Conservation (phyloP, 306 rosid genomes). For the Quercus engelmannii region DNA sequence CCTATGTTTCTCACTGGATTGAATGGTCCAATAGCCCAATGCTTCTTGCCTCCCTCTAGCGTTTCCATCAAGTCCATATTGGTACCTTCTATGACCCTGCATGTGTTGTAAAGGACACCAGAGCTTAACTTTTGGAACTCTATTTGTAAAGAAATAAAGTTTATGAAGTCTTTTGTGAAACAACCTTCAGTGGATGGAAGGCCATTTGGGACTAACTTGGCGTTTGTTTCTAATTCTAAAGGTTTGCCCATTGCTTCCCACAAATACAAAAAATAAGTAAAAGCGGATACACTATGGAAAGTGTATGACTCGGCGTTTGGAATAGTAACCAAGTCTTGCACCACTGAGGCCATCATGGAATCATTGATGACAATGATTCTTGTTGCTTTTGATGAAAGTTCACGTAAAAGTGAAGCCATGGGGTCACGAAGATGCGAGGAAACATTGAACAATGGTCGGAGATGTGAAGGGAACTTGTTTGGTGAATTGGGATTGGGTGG, state of each 20-base stretch:
- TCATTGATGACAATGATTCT: conserved; percentile 59
- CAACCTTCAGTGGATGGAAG: conserved; percentile 55
- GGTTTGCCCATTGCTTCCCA: conserved; percentile 34
- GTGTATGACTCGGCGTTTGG: conserved; percentile 51
- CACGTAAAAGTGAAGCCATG: conserved; percentile 29
- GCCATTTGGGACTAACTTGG: conserved; percentile 17
- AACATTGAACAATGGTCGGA: conserved; percentile 51
- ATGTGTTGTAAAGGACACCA: conserved; percentile 51
- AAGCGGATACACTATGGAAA: conserved; percentile 63
- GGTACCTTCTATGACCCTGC: conserved; percentile 43
- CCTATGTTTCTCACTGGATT: conserved; percentile 31
- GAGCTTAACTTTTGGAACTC: conserved; percentile 25
- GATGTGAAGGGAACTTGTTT: conserved; percentile 59
- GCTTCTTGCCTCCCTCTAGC: conserved; percentile 23
- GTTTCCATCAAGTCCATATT: conserved; percentile 39
- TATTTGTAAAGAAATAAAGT: conserved; percentile 31
- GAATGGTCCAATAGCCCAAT: conserved; percentile 73
- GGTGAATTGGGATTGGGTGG: conserved; percentile 41
- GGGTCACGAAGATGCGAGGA: conserved; percentile 41
- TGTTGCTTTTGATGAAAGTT: conserved; percentile 34
- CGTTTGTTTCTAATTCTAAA: background rate
- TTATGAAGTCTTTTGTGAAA: conserved; percentile 36
- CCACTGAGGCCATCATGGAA: conserved; percentile 53
- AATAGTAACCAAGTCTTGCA: conserved; percentile 37
- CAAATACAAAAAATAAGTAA: conserved; percentile 33